Base-by-base conservation (phyloP, 1,139 yeast genomes). In the Diutina ranongensis region DNA sequence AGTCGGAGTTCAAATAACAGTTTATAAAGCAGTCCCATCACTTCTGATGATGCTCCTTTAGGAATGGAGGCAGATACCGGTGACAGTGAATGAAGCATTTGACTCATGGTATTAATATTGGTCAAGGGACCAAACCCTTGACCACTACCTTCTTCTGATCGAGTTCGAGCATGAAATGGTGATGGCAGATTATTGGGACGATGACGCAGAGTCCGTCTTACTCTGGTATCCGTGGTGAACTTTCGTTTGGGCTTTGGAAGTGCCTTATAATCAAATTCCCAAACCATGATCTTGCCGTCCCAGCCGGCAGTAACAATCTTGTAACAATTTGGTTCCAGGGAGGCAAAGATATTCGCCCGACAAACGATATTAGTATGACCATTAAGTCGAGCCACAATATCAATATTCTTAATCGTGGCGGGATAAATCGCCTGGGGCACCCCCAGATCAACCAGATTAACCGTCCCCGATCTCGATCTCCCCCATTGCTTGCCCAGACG, bases 211-310 rank as follows among this genome's bases (percentile, higher is more conserved):
- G 20, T 8, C 13, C 42, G 3, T 3, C 42, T 31, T 8, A 25
- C 15, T 8, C 42, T 25, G 4, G 42, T 16, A 4, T 38, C 42
- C 9, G 31, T 22, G 13, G 21, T 25, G n/a, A 25, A 20, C 33
- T 76, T 57, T 48, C 76, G 65, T 48, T 73, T 74, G 12, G 71
- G 61, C 48, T 71, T 71, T 1, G 81, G 78, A 41, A 83, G 59
- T 12, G 80, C 74, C 54, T 74, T 69, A 40, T 83, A 82, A 46
- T 79, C 77, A 57, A 84, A 81, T 54, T 84, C 94, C 86, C 89
- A 84, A 28, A 82, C 63, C 33, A 80, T 61, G 8, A 83, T 62
- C 47, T 72, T 71, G 1, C 88, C 87, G 57, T 84, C 94, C 54
- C 74, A 80, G 2, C 89, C 88, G 49, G 80, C 80, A 38, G 83